Evolutionary conservation across 1,284 basidiomycete species (phyloP).

Genomic region (Phaffia rhodozyma): DNA sequence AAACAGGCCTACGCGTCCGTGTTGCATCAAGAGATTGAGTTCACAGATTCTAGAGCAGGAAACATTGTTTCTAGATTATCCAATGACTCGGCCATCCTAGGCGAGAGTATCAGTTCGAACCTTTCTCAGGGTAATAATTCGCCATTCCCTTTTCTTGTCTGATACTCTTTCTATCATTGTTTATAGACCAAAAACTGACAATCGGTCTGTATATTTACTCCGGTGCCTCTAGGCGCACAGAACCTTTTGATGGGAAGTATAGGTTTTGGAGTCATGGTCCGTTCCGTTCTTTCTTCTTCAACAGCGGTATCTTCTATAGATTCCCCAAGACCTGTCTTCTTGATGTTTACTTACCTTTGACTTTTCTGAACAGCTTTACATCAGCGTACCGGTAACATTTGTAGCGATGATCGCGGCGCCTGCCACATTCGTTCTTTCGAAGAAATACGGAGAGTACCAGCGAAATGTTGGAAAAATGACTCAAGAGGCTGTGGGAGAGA

Average conservation of each 20-base stretch:
- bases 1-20: slow-evolving; percentile 70
- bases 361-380: slow-evolving; percentile 50
- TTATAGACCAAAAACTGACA: neutral
- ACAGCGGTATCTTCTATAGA: too few species aligned
- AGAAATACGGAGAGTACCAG: slow-evolving; percentile 73
- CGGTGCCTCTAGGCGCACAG: neutral
- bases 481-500: slow-evolving; percentile 86
- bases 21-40: slow-evolving; percentile 83
- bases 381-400: slow-evolving; percentile 77
- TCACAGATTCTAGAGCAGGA: slow-evolving; percentile 82
- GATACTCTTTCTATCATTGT: neutral
- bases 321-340: too few species aligned
- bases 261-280: slow-evolving; percentile 1
- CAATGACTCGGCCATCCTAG: slow-evolving; percentile 15
- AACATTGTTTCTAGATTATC: slow-evolving; percentile 77
- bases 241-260: neutral
- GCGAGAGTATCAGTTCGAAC: slow-evolving; percentile 6
- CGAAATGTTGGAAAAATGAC: slow-evolving; percentile 81
- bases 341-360: too few species aligned
- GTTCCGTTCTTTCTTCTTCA: too few species aligned
- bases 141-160: neutral
- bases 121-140: neutral
- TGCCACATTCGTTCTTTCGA: neutral
- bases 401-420: slow-evolving; percentile 90
- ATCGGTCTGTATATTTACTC: neutral